A percentile compares a stretch with the other conserved stretches of the same genome.
phyloP scores from a whole-genome alignment of 352 stramenopile species.

The Aphanomyces euteiches region DNA sequence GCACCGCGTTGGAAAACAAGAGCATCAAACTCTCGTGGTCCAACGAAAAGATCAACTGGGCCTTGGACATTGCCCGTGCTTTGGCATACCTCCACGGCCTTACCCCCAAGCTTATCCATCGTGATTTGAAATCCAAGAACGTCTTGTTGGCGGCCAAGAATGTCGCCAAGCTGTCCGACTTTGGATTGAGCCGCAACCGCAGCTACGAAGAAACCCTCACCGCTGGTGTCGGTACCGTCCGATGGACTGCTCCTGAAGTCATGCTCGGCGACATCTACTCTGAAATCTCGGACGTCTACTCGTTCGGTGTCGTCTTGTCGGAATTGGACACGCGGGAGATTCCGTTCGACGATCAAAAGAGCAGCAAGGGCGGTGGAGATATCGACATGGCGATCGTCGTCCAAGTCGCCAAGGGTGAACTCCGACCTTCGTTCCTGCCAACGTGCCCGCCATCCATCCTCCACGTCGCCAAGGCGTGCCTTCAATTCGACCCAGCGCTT shows the following conservation, averaged over 20 bases:
- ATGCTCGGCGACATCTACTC: conserved; percentile 87
- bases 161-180: conserved; percentile 83
- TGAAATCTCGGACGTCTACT: conserved; percentile 85
- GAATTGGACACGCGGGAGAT: conserved; percentile 85
- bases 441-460: conserved; percentile 52
- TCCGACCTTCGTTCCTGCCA: conserved; percentile 62
- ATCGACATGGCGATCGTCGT: conserved; percentile 79
- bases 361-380: conserved; percentile 45
- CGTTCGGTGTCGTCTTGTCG: conserved; percentile 82
- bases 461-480: conserved; percentile 70
- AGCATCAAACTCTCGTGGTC: conserved; percentile 81
- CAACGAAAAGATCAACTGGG: conserved; percentile 80
- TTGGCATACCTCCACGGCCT: conserved; percentile 83
- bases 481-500: conserved; percentile 80
- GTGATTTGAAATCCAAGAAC: conserved; percentile 80
- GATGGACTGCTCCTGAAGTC: conserved; percentile 83
- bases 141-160: conserved; percentile 72
- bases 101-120: conserved; percentile 78
- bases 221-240: conserved; percentile 73
- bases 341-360: conserved; percentile 83
- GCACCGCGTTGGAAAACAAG: conserved; percentile 71
- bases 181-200: conserved; percentile 74
- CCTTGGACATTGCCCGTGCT: conserved; percentile 74
- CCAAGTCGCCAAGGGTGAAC: conserved; percentile 74
- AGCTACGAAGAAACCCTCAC: conserved; percentile 84